Base-by-base conservation (phyloP, 2,329 filamentous ascomycete species). In the Chaetoscypha palmicola region DNA sequence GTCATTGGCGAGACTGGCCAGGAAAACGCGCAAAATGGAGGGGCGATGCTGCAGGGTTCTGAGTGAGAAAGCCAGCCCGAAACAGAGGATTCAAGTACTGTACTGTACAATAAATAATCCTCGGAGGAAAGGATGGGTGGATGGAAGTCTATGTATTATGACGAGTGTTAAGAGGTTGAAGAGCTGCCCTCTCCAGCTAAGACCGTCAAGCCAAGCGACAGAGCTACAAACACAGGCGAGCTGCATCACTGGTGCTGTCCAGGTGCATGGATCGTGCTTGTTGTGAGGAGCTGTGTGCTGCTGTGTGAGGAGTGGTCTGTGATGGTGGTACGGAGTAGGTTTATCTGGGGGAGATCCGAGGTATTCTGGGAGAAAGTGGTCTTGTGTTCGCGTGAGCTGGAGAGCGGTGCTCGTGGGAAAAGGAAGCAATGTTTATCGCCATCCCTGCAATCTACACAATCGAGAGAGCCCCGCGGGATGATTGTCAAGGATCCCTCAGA, bases 401-500 rank as follows among this genome's bases (percentile, higher is more conserved):
- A 8, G n/a, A 10, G 24, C 24, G 9, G 17, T 11, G 14, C 38
- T 22, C 14, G 43, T 23, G 17, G 31, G 49, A 53, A 50, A 49
- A 50, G 43, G 34, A 51, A 47, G 42, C 28, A 46, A 41, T 43
- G 19, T 36, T 51, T 57, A 58, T 57, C 56, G 44, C 16, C 32
- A 54, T 45, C 53, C 55, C 47, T 55, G 55, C 47, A 51, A 54
- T 52, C 52, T 51, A 9, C 21, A 16, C n/a, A 19, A 17, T 22
- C 33, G 26, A 34, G 20, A 32, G 34, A 9, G 11, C 36, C 39
- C 36, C 47, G 42, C 41, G 52, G 49, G 50, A 49, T 55, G 41
- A 30, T 48, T 47, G 50, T 51, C 43, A 36, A 31, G 24, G 35
- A 19, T 32, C 30, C 10, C 30, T 42, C 35, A 36, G 20, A 26